phyloP scores from a whole-genome alignment of 768 basidiomycete species.

The Dentipellis fragilis region DNA sequence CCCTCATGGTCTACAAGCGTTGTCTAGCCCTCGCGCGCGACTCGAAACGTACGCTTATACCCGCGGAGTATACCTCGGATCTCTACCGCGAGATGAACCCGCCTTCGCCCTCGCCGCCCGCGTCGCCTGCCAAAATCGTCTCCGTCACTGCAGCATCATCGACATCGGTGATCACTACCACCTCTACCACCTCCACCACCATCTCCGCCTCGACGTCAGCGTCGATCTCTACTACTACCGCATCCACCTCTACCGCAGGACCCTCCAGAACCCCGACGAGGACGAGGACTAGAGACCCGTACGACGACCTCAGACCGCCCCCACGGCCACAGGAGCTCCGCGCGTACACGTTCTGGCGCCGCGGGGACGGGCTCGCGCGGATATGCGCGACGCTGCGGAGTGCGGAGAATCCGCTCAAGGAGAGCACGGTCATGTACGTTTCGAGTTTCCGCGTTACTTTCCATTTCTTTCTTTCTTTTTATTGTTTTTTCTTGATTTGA shows the following conservation, averaged over 20 bases:
- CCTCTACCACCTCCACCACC: too few species aligned
- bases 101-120: background rate
- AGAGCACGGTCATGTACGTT: conserved; percentile 37
- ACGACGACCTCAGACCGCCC: background rate
- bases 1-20: conserved; percentile 31
- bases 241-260: conserved; percentile 12
- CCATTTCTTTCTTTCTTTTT: too few species aligned
- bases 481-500: too few species aligned
- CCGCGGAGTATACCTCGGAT: conserved; percentile 18
- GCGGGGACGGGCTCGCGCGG: conserved; percentile 22
- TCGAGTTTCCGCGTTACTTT: background rate
- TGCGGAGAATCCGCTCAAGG: conserved; percentile 30
- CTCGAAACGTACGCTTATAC: conserved; percentile 12
- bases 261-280: background rate
- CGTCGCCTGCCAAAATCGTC: background rate
- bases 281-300: conserved; percentile 11
- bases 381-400: conserved; percentile 30
- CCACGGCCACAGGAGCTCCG: conserved; percentile 29
- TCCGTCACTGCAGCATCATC: background rate
- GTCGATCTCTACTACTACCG: background rate
- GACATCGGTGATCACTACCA: background rate
- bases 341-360: conserved; percentile 37
- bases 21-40: conserved; percentile 24
- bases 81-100: conserved; percentile 13
- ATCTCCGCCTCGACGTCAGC: background rate